Evolutionary conservation across 257 asterid species (phyloP).

Genomic region (Solanum megistacrolobum): DNA sequence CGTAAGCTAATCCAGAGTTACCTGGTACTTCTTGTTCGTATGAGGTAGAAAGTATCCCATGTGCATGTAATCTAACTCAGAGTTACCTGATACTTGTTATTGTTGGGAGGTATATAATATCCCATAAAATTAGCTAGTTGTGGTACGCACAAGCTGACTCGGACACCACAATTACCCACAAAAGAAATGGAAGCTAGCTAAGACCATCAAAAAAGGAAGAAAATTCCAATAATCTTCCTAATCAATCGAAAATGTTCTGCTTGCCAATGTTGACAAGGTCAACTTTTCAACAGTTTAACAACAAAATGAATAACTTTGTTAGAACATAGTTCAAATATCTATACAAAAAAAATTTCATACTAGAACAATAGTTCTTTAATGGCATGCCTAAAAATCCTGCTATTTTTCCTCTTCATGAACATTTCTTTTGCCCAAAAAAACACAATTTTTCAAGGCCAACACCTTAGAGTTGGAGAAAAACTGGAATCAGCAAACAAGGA

Average conservation of each 20-base stretch:
- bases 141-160: neutral
- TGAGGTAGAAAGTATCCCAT: neutral
- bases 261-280: neutral
- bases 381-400: neutral
- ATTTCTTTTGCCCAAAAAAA: neutral
- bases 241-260: neutral
- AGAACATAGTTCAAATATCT: neutral
- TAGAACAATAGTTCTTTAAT: neutral
- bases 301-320: neutral
- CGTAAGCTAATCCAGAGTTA: fast-evolving
- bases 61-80: neutral
- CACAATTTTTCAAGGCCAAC: neutral
- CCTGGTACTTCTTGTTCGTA: neutral
- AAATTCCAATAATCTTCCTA: neutral
- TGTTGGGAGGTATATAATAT: neutral
- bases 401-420: neutral
- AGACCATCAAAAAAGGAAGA: neutral
- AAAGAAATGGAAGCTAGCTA: neutral
- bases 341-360: neutral
- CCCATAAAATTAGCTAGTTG: neutral
- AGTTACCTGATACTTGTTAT: fast-evolving
- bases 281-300: neutral
- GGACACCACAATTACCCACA: neutral
- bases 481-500: conserved; percentile 10
- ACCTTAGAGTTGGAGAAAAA: conserved; percentile 2